Base-by-base conservation (phyloP, 208 protist genomes). In the Leishmania braziliensis region DNA sequence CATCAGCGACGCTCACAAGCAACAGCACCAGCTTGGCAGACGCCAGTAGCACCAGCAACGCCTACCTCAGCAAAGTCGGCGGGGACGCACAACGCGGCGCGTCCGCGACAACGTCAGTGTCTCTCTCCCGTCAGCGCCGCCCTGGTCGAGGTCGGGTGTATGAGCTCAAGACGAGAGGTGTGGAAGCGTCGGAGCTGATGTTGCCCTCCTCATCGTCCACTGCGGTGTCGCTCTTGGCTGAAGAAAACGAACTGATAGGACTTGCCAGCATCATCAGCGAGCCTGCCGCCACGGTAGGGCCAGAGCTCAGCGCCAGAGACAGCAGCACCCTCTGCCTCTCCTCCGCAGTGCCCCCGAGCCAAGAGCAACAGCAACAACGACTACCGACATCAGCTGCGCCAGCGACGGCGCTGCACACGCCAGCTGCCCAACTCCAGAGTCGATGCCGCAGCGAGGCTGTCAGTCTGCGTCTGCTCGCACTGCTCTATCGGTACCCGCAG, bases 401-500 rank as follows among this genome's bases (percentile, higher is more conserved):
- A 29, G 6, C 50, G 48, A 46, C 77, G 36, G 62, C 79, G 56
- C 53, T 85, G 68, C 62, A 85, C 77, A 79, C 82, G 8, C 4
- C 77, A 16, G 75, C 77, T 10, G 72, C 50, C 1, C 77, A 79
- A 9, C 53, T 81, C 53, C 77, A 70, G 3, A 85, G 82, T 51
- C 72, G 82, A 51, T 46, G 71, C 0, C 82, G 76, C 20, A 82
- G 58, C 33, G 86, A 86, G 51, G 82, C 76, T 33, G 56, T 77
- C 8, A 79, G 86, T 33, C 73, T 90, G 43, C 87, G 87, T 1
- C 81, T 90, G 0, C 66, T 90, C 20, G 80, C 84, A 20, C 48
- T 86, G 3, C 73, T 90, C 20, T 85, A 85, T 43, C 84, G 87
- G 48, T 88, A 83, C 65, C 80, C 78, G 0, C 73, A 77, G n/a